These are phyloP conservation scores for Russula ochroleuca DNA, from an alignment of 768 basidiomycete genomes.

Conservation along the genomic window DNA sequence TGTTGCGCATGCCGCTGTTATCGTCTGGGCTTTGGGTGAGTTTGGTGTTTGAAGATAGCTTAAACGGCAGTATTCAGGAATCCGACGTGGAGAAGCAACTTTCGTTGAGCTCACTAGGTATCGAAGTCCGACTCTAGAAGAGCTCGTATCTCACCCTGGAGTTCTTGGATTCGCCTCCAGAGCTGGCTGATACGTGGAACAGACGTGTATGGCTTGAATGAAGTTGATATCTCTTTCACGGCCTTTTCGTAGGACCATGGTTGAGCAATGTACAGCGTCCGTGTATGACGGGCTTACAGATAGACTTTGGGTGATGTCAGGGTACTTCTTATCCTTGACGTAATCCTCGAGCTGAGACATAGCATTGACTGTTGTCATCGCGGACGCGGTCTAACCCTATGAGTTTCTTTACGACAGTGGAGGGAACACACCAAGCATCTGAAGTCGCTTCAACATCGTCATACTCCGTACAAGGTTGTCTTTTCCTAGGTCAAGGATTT, in stretches of 20 bases:
- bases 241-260: slow-evolving; percentile 47
- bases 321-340: slow-evolving; percentile 72
- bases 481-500: slow-evolving; percentile 89
- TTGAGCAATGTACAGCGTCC: neutral
- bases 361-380: slow-evolving; percentile 59
- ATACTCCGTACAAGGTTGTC: slow-evolving; percentile 87
- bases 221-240: slow-evolving; percentile 76
- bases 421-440: slow-evolving; percentile 77
- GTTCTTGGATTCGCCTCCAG: slow-evolving; percentile 73
- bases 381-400: neutral
- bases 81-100: neutral
- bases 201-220: slow-evolving; percentile 75
- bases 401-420: neutral
- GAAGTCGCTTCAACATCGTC: slow-evolving; percentile 83
- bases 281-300: slow-evolving; percentile 47
- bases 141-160: slow-evolving; percentile 76
- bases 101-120: slow-evolving; percentile 62
- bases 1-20: slow-evolving; percentile 82
- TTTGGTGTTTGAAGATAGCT: slow-evolving; percentile 78
- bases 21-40: slow-evolving; percentile 48
- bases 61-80: slow-evolving; percentile 9
- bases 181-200: slow-evolving; percentile 74
- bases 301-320: slow-evolving; percentile 78
- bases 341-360: slow-evolving; percentile 76
- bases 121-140: slow-evolving; percentile 91